These are phyloP conservation scores for Yamadazyma mexicana DNA, from an alignment of 1,139 yeast genomes.

Conservation along the genomic window DNA sequence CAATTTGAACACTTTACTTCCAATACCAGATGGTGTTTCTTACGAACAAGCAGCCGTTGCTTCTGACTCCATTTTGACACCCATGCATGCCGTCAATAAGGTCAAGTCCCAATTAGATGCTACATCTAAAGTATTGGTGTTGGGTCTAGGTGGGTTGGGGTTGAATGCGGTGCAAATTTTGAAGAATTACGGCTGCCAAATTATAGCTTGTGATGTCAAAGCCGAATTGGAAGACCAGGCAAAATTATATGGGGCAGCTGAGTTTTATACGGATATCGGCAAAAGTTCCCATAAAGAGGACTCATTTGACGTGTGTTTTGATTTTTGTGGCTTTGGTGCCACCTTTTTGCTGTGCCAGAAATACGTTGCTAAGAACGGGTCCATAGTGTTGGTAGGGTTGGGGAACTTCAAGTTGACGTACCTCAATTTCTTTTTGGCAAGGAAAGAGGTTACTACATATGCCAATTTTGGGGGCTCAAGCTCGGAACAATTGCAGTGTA, in stretches of 20 bases:
- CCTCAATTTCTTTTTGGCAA: constrained; percentile 36
- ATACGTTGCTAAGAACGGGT: constrained; percentile 39
- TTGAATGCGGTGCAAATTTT: constrained; percentile 50
- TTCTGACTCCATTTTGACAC: constrained; percentile 52
- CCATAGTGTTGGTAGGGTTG: constrained; percentile 45
- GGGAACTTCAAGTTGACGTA: constrained; percentile 34
- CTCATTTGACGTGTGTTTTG: constrained; percentile 42
- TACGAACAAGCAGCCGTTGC: constrained; percentile 51
- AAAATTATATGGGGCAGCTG: constrained; percentile 41
- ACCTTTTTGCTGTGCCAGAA: constrained; percentile 35
- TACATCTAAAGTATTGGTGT: constrained; percentile 38
- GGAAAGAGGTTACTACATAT: constrained; percentile 42
- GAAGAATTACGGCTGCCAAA: constrained; percentile 37
- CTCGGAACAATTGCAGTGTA: constrained; percentile 43
- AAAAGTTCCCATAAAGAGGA: constrained; percentile 28
- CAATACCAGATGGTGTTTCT: constrained; percentile 48
- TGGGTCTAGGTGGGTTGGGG: constrained; percentile 55
- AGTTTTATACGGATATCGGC: constrained; percentile 35
- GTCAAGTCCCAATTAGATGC: constrained; percentile 34
- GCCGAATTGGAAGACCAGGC: constrained; percentile 31
- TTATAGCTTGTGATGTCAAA: constrained; percentile 44
- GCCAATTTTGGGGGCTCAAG: constrained; percentile 51
- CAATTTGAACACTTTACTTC: constrained; percentile 37
- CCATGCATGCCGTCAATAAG: constrained; percentile 49
- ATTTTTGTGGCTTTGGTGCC: constrained; percentile 45